Conservation (phyloP, 2,329 filamentous ascomycete genomes). For the Fusarium proliferatum region DNA sequence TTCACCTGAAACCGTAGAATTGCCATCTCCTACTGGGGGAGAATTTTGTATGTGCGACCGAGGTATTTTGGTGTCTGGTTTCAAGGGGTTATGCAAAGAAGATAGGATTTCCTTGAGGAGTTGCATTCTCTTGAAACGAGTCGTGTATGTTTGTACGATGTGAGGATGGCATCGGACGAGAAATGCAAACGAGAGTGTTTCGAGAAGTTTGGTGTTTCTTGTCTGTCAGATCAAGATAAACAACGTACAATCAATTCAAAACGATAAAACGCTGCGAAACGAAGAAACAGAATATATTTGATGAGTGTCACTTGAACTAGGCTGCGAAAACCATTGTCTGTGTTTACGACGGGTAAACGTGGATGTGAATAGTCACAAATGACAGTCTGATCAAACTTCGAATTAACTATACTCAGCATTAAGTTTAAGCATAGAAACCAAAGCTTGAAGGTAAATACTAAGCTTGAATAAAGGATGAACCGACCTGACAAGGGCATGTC, state of each 20-base stretch:
- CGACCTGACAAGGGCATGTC: constrained; percentile 6
- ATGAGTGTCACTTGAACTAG: not conserved
- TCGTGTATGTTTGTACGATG: not conserved
- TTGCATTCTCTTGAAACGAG: constrained; percentile 19
- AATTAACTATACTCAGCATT: not conserved
- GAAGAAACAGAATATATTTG: not conserved
- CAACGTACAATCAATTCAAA: not conserved
- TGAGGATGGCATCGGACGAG: constrained; percentile 2
- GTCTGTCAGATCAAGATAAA: not conserved
- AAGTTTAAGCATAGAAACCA: constrained; percentile 10
- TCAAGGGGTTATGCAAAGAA: constrained; percentile 15
- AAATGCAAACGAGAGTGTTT: constrained; percentile 22
- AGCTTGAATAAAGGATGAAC: constrained; percentile 5
- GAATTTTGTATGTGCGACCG: constrained; percentile 9
- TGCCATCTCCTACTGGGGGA: constrained; percentile 32
- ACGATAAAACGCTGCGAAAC: not conserved
- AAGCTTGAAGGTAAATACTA: not conserved
- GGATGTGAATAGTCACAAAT: not conserved
- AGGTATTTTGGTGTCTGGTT: constrained; percentile 4
- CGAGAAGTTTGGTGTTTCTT: constrained; percentile 18
- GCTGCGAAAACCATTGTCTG: not conserved
- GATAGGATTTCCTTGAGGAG: not conserved
- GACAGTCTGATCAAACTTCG: not conserved
- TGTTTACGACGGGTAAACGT: not conserved
- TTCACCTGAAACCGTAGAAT: constrained; percentile 34